phyloP scores from a whole-genome alignment of 1,139 yeast species.

The Protomyces arabidopsidicola region DNA sequence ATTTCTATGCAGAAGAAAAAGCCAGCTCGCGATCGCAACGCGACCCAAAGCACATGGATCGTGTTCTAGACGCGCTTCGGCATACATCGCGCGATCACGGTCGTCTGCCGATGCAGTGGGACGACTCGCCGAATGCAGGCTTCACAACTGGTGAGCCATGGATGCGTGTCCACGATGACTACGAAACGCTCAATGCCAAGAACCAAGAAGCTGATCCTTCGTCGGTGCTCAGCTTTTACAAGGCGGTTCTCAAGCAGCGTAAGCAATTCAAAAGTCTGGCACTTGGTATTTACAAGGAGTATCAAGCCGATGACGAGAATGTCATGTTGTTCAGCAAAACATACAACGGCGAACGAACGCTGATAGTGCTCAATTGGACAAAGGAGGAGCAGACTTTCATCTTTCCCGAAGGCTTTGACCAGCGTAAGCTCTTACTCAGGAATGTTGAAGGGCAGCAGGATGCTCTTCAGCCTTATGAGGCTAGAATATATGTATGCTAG shows the following conservation, averaged over 20 bases:
- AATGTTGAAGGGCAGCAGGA: background rate
- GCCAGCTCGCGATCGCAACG: conserved; percentile 9
- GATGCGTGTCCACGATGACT: conserved; percentile 53
- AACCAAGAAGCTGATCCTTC: conserved; percentile 47
- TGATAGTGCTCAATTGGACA: conserved; percentile 21
- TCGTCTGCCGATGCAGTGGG: conserved; percentile 61
- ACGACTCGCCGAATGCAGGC: conserved; percentile 45
- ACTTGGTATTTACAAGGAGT: conserved; percentile 46
- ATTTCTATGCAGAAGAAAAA: conserved; percentile 40
- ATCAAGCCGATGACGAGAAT: conserved; percentile 6
- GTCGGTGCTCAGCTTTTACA: conserved; percentile 50
- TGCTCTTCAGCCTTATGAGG: background rate
- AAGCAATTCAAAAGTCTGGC: conserved; percentile 46
- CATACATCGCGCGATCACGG: conserved; percentile 41
- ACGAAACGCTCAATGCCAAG: conserved; percentile 49
- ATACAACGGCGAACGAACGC: background rate
- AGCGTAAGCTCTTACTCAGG: background rate
- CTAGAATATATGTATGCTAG: background rate
- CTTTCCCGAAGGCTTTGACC: background rate
- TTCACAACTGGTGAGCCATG: conserved; percentile 53
- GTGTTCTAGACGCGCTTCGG: conserved; percentile 19
- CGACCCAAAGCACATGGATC: conserved; percentile 16
- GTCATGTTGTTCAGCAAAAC: conserved; percentile 8
- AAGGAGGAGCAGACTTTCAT: background rate
- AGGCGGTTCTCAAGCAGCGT: conserved; percentile 46